A percentile compares a stretch with the other conserved stretches of the same genome.
phyloP scores from a whole-genome alignment of 345 rosid species.

The Populus alba region DNA sequence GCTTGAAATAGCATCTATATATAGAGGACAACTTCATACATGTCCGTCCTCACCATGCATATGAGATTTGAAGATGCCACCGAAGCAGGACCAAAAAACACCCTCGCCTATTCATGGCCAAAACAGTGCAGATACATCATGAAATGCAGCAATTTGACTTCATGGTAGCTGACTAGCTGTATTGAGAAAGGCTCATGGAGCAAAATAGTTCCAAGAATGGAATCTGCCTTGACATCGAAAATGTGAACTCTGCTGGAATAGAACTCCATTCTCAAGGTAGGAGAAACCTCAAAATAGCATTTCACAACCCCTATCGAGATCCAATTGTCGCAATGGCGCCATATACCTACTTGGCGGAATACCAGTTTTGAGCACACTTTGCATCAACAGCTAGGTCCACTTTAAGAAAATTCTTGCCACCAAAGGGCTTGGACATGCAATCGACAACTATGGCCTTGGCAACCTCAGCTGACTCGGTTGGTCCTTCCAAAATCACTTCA shows the following conservation, averaged over 20 bases:
- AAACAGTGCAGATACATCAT: not conserved
- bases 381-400: conserved; percentile 86
- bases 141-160: not conserved
- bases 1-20: not conserved
- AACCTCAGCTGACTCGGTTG: conserved; percentile 70
- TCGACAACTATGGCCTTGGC: conserved; percentile 81
- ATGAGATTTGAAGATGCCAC: not conserved
- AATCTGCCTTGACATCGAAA: not conserved
- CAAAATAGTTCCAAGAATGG: not conserved
- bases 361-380: conserved; percentile 91
- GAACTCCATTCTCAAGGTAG: conserved; percentile 1
- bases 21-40: not conserved
- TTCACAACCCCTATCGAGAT: conserved; percentile 10
- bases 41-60: not conserved
- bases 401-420: conserved; percentile 66
- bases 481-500: conserved; percentile 98
- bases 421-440: conserved; percentile 87
- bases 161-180: not conserved
- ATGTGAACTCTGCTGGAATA: not conserved
- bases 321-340: not conserved
- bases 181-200: not conserved
- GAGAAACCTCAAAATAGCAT: not conserved
- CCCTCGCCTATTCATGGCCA: not conserved
- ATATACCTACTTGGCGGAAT: conserved; percentile 62
- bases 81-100: not conserved